Conservation (phyloP, 495 filamentous ascomycete species). For the Annulohypoxylon maeteangense region DNA sequence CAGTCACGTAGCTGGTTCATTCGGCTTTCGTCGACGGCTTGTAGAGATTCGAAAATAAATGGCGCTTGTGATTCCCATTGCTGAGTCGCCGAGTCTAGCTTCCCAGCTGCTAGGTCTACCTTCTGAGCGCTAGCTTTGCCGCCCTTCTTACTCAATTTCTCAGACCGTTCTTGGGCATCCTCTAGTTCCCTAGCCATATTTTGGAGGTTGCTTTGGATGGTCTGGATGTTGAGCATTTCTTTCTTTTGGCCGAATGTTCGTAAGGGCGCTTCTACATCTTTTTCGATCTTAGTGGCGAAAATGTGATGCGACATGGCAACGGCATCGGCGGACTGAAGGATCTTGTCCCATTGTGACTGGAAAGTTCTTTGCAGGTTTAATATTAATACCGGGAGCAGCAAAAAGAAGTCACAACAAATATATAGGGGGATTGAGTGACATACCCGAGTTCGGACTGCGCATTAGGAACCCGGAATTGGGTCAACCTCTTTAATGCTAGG, state of each 20-base stretch:
- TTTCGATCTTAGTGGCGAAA: conserved; percentile 85
- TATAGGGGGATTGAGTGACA: conserved; percentile 43
- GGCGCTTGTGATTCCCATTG: conserved; percentile 98
- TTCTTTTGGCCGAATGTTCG: conserved; percentile 74
- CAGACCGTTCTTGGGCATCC: conserved; percentile 82
- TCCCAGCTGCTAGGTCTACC: conserved; percentile 77
- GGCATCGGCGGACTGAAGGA: conserved; percentile 79
- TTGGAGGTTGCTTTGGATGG: conserved; percentile 81
- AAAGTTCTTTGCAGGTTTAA: conserved; percentile 74
- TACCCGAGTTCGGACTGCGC: conserved; percentile 87
- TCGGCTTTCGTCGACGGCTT: conserved; percentile 88
- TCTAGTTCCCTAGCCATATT: conserved; percentile 88
- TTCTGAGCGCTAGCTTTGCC: conserved; percentile 82
- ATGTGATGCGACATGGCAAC: conserved; percentile 86
- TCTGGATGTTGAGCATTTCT: conserved; percentile 87
- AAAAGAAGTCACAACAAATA: conserved; percentile 18
- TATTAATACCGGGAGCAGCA: conserved; percentile 26
- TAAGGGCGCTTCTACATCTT: conserved; percentile 88
- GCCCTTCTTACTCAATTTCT: conserved; percentile 85
- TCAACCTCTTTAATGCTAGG: conserved; percentile 82
- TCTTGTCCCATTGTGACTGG: conserved; percentile 90
- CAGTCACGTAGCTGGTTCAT: conserved; percentile 92
- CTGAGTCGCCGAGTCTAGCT: conserved; percentile 77
- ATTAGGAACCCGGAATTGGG: conserved; percentile 74
- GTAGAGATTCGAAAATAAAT: conserved; percentile 93